Percentiles rank a stretch among this genome's conserved stretches.
These are phyloP conservation scores for Trifolium subterraneum DNA, from an alignment of 306 rosid species.

Conservation along the genomic window DNA sequence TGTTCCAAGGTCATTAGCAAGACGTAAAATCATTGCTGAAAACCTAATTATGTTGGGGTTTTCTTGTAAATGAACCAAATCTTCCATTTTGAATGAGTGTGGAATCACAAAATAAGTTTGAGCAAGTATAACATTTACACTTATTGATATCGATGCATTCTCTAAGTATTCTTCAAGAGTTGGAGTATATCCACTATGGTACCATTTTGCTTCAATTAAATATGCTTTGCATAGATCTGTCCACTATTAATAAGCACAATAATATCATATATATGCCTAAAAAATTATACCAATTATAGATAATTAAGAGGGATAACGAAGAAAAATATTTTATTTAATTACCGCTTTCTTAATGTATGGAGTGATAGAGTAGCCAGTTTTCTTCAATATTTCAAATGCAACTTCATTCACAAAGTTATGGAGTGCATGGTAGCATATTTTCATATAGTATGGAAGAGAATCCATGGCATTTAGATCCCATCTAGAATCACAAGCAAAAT, in stretches of 20 bases:
- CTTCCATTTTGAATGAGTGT: slow-evolving; percentile 14
- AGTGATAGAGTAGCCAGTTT: background rate
- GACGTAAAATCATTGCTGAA: background rate
- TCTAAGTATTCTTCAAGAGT: slow-evolving; percentile 21
- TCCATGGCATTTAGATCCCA: background rate
- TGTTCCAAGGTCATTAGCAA: slow-evolving; percentile 14
- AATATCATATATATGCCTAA: background rate
- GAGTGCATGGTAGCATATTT: slow-evolving; percentile 1
- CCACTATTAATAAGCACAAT: slow-evolving; percentile 15
- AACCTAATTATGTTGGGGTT: background rate
- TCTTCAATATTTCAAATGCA: background rate
- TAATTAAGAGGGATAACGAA: background rate
- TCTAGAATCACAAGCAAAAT: background rate
- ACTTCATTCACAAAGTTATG: background rate
- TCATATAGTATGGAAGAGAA: slow-evolving; percentile 21
- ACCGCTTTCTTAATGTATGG: slow-evolving; percentile 12
- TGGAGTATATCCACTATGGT: slow-evolving; percentile 26
- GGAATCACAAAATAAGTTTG: slow-evolving; percentile 21
- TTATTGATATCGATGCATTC: slow-evolving; percentile 6
- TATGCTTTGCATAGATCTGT: slow-evolving; percentile 5
- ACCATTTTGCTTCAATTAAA: slow-evolving; percentile 37
- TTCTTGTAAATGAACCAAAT: background rate
- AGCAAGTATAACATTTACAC: background rate
- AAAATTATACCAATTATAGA: background rate
- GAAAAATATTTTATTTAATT: background rate